These are phyloP conservation scores for Moesziomyces sp. DNA, from an alignment of 1,284 basidiomycete genomes.

Conservation along the genomic window DNA sequence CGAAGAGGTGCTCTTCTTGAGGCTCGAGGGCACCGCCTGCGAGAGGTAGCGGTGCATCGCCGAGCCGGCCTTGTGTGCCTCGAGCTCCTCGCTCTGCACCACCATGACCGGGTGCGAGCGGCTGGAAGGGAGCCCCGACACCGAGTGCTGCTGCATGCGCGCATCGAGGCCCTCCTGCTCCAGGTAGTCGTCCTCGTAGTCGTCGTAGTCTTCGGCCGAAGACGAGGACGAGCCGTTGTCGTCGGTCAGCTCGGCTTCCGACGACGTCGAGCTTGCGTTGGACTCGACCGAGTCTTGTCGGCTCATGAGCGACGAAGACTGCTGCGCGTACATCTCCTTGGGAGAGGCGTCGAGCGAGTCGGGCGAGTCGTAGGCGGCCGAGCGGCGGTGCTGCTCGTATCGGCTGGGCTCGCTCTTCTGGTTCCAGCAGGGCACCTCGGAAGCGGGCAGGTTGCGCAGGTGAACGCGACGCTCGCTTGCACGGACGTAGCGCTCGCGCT, in stretches of 20 bases:
- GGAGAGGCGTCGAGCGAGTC: slow-evolving; percentile 36
- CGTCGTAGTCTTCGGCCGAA: slow-evolving; percentile 62
- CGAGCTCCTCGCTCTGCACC: slow-evolving; percentile 31
- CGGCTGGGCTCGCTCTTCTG: slow-evolving; percentile 40
- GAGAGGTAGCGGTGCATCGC: slow-evolving; percentile 59
- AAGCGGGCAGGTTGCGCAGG: slow-evolving; percentile 60
- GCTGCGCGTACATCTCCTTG: slow-evolving; percentile 23
- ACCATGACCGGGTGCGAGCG: slow-evolving; percentile 41
- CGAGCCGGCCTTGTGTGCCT: slow-evolving; percentile 43
- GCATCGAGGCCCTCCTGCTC: slow-evolving; percentile 53
- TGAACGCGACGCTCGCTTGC: slow-evolving; percentile 63
- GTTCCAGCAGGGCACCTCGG: slow-evolving; percentile 65
- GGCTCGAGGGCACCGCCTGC: slow-evolving; percentile 53
- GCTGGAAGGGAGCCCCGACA: slow-evolving; percentile 29
- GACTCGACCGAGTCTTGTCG: slow-evolving; percentile 54
- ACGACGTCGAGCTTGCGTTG: slow-evolving; percentile 52
- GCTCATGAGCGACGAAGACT: slow-evolving; percentile 44
- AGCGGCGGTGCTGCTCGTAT: slow-evolving; percentile 40
- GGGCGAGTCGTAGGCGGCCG: slow-evolving; percentile 40
- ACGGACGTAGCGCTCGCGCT: slow-evolving; percentile 64
- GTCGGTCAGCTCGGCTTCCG: slow-evolving; percentile 65
- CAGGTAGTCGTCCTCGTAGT: slow-evolving; percentile 61
- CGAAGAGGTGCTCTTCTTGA: slow-evolving; percentile 54
- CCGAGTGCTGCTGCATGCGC: slow-evolving; percentile 47
- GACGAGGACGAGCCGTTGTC: slow-evolving; percentile 65